Evolutionary conservation across 2,329 filamentous ascomycete genomes (phyloP).

Genomic region (Lachnellula subtilissima): DNA sequence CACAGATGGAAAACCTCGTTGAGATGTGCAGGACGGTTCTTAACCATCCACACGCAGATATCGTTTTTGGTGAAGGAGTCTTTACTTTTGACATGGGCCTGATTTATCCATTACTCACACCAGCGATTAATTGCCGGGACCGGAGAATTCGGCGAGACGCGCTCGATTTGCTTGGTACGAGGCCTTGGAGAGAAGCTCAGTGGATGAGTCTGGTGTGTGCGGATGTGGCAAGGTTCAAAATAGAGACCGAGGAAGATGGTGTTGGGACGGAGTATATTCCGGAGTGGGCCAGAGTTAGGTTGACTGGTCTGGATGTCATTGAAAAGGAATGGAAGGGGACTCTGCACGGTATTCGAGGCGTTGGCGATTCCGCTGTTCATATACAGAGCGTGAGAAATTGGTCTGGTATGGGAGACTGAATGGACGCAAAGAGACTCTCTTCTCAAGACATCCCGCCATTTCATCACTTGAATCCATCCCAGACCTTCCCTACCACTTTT

Average conservation of each 20-base stretch:
- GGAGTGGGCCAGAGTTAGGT: slow-evolving; percentile 15
- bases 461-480: slow-evolving; percentile 20
- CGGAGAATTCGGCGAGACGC: slow-evolving; percentile 19
- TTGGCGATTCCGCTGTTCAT: slow-evolving; percentile 3
- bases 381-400: slow-evolving; percentile 2
- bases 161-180: slow-evolving; percentile 13
- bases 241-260: slow-evolving; percentile 25
- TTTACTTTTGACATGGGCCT: slow-evolving; percentile 23
- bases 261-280: slow-evolving; percentile 18
- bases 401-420: background rate
- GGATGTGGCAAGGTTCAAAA: slow-evolving; percentile 18
- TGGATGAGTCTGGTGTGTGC: slow-evolving; percentile 13
- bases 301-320: slow-evolving; percentile 12
- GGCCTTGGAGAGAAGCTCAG: slow-evolving; percentile 18
- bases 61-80: slow-evolving; percentile 10
- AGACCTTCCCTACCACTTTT: slow-evolving; percentile 47
- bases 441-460: background rate
- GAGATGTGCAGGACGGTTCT: slow-evolving; percentile 11
- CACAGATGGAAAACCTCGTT: slow-evolving; percentile 14
- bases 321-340: slow-evolving; percentile 4
- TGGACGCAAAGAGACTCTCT: background rate
- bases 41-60: slow-evolving; percentile 7
- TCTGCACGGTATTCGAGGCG: slow-evolving; percentile 14
- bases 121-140: slow-evolving; percentile 20
- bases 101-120: slow-evolving; percentile 17